Evolutionary conservation across 768 basidiomycete species (phyloP), one percentile per base, ranked within the genome.

Genomic region (Cyclocybe cylindracea): DNA sequence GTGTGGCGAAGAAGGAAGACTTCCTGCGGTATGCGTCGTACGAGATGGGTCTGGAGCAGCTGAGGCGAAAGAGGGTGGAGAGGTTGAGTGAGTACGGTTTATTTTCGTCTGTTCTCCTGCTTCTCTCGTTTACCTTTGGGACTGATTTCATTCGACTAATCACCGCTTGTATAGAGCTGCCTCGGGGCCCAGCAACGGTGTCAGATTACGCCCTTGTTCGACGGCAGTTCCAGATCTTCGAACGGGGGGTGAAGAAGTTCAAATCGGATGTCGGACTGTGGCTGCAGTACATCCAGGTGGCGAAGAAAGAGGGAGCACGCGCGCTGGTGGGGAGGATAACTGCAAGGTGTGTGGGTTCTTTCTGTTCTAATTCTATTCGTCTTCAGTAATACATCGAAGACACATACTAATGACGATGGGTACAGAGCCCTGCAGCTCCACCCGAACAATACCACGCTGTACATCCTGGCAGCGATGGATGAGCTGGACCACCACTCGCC

Each of bases 21-120:
- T 97, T 85, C 70, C 70, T 96, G 65, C 86, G 91, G 29, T 98
- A 98, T 74, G 87, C 83, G n/a, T 79, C 88, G 4, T 97, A 94
- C 66, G 93, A 95, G 72, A 94, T 93, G 85, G 80, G 80, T 9
- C 78, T 97, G 40, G 94, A 97, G 66, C 81, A 85, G 35, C 70
- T 97, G 58, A 75, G 91, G 31, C 76, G 82, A 60, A 92, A 94
- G 64, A 78, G 94, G 48, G 77, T 80, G 29, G 80, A 86, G 57
- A 78, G 91, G 33, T 66, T 91, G 47, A 82, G 92, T 94, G 65
- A 48, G 82, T 58, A 14, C 44, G 34, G 16, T 35, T 13, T 52
- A 29, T 36, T 35, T 46, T 41, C 53, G 31, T 18, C 11, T 18
- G 16, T 13, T 14, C n/a, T n/a, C n/a, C n/a, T n/a, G n/a, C n/a